Evolutionary conservation across 352 stramenopile genomes (phyloP).

Genomic region (Pythium sukuiense): DNA sequence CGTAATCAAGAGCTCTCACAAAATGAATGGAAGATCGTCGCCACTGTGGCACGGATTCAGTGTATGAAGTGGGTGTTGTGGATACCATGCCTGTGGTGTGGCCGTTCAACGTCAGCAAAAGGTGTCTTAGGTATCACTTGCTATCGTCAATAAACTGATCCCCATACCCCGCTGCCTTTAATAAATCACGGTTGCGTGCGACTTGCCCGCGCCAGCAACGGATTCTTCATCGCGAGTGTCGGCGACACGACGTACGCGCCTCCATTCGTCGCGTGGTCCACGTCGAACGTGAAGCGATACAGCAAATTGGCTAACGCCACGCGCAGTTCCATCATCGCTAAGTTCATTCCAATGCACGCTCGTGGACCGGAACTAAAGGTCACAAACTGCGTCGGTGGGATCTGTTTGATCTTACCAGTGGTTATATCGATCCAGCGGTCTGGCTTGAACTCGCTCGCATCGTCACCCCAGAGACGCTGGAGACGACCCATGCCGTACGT

Average conservation of each 20-base stretch:
- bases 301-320: conserved; percentile 19
- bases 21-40: too few relatives aligned
- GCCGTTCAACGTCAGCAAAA: too few relatives aligned
- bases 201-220: too few relatives aligned
- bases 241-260: conserved; percentile 13
- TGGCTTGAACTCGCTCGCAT: conserved; percentile 56
- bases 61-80: too few relatives aligned
- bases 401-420: conserved; percentile 1
- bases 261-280: conserved; percentile 13
- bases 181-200: too few relatives aligned
- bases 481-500: conserved; percentile 39
- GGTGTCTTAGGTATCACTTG: too few relatives aligned
- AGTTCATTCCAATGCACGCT: conserved; percentile 41
- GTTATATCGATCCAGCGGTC: conserved; percentile 48
- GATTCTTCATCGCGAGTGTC: conserved; percentile 19
- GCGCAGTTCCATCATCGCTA: conserved; percentile 47
- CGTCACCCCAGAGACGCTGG: conserved; percentile 41
- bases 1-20: too few relatives aligned
- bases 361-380: conserved; percentile 45
- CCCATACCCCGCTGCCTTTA: too few relatives aligned
- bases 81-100: too few relatives aligned
- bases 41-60: too few relatives aligned
- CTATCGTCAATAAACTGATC: too few relatives aligned
- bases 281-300: conserved; percentile 13
- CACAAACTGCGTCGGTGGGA: conserved; percentile 31